Evolutionary conservation across 106 monocot species (phyloP).

Genomic region (Phalaenopsis equestris): DNA sequence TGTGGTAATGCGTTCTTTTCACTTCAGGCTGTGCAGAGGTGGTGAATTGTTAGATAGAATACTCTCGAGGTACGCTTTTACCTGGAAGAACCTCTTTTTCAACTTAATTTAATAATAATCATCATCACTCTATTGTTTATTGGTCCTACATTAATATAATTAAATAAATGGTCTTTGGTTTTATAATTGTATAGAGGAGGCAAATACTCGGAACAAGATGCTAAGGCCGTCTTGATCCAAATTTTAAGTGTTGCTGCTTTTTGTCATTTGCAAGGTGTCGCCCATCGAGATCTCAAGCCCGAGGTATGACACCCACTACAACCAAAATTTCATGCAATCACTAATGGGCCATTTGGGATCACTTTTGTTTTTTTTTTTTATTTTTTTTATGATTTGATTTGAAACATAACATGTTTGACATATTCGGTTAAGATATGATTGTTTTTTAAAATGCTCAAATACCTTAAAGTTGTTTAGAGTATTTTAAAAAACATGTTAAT

Average conservation of each 20-base stretch:
- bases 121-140: not conserved
- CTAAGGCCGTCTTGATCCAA: conserved; percentile 59
- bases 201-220: conserved; percentile 82
- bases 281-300: conserved; percentile 88
- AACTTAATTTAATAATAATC: not conserved
- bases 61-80: conserved; percentile 32
- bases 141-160: not conserved
- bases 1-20: not conserved
- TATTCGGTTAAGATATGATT: too few relatives aligned
- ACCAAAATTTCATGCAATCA: not conserved
- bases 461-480: too few relatives aligned
- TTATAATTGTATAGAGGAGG: conserved; percentile 36
- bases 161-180: not conserved
- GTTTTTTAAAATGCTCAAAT: too few relatives aligned
- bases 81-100: not conserved
- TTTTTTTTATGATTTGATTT: too few relatives aligned
- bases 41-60: conserved; percentile 56
- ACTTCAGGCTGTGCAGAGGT: conserved; percentile 47
- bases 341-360: not conserved
- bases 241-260: conserved; percentile 69
- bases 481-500: too few relatives aligned
- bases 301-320: conserved; percentile 34
- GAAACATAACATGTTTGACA: too few relatives aligned
- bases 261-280: conserved; percentile 81
- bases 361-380: too few relatives aligned